phyloP scores from a whole-genome alignment of 2,329 filamentous ascomycete genomes.

The Daldinia sp. region DNA sequence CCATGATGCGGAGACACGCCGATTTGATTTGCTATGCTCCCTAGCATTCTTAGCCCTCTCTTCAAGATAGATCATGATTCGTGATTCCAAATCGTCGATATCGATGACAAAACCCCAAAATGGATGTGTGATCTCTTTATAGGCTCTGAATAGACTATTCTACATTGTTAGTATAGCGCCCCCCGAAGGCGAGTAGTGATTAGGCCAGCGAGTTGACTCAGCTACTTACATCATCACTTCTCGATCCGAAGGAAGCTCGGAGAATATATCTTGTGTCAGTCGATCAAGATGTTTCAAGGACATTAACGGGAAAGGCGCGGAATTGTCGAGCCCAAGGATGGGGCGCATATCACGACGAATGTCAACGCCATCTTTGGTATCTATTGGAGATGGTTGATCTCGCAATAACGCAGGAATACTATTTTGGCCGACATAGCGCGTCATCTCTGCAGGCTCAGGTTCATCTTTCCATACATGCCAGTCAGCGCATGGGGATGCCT shows the following conservation, averaged over 20 bases:
- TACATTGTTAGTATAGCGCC: neutral
- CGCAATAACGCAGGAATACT: slow-evolving; percentile 74
- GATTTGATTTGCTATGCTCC: slow-evolving; percentile 59
- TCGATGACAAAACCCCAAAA: slow-evolving; percentile 77
- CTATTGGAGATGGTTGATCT: slow-evolving; percentile 68
- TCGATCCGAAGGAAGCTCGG: slow-evolving; percentile 72
- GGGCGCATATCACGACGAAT: slow-evolving; percentile 75
- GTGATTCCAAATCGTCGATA: slow-evolving; percentile 73
- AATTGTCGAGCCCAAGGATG: slow-evolving; percentile 74
- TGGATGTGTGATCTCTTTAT: slow-evolving; percentile 75
- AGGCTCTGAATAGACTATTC: slow-evolving; percentile 70
- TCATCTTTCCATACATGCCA: slow-evolving; percentile 56
- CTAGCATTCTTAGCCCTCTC: slow-evolving; percentile 70
- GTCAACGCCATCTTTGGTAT: slow-evolving; percentile 65
- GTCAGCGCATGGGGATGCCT: slow-evolving; percentile 32
- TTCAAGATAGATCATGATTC: slow-evolving; percentile 73
- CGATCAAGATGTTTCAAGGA: slow-evolving; percentile 71
- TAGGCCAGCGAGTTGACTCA: neutral
- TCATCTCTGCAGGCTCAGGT: slow-evolving; percentile 65
- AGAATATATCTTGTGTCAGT: slow-evolving; percentile 70
- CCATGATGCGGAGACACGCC: slow-evolving; percentile 72
- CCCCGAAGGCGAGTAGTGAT: neutral
- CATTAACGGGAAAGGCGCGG: slow-evolving; percentile 76
- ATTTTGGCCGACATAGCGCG: slow-evolving; percentile 74
- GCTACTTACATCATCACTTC: slow-evolving; percentile 74